These are phyloP conservation scores for Tetrastigma voinierianum DNA, from an alignment of 164 flowering plant species.

Conservation along the genomic window DNA sequence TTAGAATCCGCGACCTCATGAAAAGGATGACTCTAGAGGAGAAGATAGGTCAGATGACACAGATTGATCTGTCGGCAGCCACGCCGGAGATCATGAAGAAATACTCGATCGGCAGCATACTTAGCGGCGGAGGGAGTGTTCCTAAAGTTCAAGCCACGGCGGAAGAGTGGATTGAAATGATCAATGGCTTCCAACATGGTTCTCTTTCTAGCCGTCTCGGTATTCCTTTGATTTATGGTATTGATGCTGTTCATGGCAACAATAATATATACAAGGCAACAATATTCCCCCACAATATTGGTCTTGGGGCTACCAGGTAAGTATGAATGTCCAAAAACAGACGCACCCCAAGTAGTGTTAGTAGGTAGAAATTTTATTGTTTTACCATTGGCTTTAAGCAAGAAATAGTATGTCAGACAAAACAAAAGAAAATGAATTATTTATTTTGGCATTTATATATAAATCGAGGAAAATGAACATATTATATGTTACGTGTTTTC, in stretches of 20 bases:
- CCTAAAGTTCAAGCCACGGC: conserved; percentile 12
- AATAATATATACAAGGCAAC: conserved; percentile 28
- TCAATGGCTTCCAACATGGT: conserved; percentile 21
- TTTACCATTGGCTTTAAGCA: too few relatives aligned
- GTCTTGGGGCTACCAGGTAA: conserved; percentile 27
- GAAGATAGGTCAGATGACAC: conserved; percentile 27
- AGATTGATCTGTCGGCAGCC: conserved; percentile 6
- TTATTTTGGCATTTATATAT: too few relatives aligned
- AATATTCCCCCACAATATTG: conserved; percentile 26
- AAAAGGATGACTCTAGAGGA: conserved; percentile 21
- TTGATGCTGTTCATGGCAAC: conserved; percentile 31
- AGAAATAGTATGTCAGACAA: too few relatives aligned
- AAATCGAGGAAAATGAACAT: too few relatives aligned
- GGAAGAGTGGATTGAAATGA: conserved; percentile 17
- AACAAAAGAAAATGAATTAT: too few relatives aligned
- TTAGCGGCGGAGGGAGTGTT: conserved; percentile 27
- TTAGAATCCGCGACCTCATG: conserved; percentile 13
- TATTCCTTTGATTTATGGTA: conserved; percentile 28
- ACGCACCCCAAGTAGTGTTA: too few relatives aligned
- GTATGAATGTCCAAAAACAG: too few relatives aligned
- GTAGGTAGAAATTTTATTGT: too few relatives aligned
- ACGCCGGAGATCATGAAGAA: conserved; percentile 12
- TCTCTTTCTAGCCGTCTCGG: conserved; percentile 21
- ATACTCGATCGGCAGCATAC: conserved; percentile 14
- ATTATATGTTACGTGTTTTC: too few relatives aligned